Conservation (phyloP, 2,329 filamentous ascomycete species). For the Aspergillus sp. region DNA sequence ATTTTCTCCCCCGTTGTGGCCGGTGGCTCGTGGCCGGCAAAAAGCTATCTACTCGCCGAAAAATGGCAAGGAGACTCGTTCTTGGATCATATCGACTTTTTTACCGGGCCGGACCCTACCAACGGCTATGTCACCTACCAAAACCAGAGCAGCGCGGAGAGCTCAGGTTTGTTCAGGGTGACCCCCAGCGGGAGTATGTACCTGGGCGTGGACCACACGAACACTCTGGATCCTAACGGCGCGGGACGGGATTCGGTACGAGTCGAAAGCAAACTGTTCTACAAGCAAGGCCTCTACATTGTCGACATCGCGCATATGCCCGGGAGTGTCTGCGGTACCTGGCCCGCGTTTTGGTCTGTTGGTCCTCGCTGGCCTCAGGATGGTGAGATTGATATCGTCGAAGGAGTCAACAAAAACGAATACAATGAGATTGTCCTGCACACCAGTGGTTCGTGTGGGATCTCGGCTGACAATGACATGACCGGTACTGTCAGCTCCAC, state of each 20-base stretch:
- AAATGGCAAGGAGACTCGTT: slow-evolving; percentile 42
- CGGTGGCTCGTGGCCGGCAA: neutral
- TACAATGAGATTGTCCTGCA: slow-evolving; percentile 45
- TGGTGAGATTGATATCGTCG: slow-evolving; percentile 48
- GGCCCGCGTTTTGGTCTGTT: slow-evolving; percentile 46
- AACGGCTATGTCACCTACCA: slow-evolving; percentile 47
- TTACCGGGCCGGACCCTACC: slow-evolving; percentile 42
- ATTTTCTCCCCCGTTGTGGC: slow-evolving; percentile 18
- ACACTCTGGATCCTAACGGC: slow-evolving; percentile 27
- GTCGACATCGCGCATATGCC: slow-evolving; percentile 46
- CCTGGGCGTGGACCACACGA: slow-evolving; percentile 40
- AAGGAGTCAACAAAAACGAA: slow-evolving; percentile 43
- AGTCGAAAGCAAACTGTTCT: slow-evolving; percentile 39
- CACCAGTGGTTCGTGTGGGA: slow-evolving; percentile 39
- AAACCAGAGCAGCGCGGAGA: slow-evolving; percentile 33
- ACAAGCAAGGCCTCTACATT: slow-evolving; percentile 42
- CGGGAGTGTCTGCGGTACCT: slow-evolving; percentile 42
- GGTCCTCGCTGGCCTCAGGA: slow-evolving; percentile 36
- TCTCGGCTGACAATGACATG: slow-evolving; percentile 39
- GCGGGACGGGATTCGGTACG: slow-evolving; percentile 40
- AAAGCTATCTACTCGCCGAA: slow-evolving; percentile 35
- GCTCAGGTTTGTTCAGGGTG: slow-evolving; percentile 29
- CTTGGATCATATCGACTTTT: slow-evolving; percentile 46
- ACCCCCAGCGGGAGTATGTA: slow-evolving; percentile 33
- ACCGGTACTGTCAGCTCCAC: slow-evolving; percentile 43